A percentile compares a stretch with the other conserved stretches of the same genome.
phyloP scores from a whole-genome alignment of 2,329 filamentous ascomycete species.

The Emergomyces africanus region DNA sequence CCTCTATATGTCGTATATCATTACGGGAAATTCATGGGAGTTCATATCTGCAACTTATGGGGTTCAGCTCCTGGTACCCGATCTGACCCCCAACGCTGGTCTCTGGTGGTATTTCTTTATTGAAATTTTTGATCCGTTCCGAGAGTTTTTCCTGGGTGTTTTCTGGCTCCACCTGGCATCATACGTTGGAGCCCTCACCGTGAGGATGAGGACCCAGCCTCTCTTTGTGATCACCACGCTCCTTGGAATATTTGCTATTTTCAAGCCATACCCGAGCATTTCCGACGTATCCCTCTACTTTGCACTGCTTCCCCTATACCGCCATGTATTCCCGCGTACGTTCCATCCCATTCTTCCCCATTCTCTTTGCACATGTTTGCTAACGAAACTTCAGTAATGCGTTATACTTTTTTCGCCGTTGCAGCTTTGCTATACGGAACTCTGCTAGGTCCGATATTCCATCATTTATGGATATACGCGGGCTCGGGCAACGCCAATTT shows the following conservation, averaged over 20 bases:
- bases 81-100: slow-evolving; percentile 87
- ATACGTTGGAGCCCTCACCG: slow-evolving; percentile 75
- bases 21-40: slow-evolving; percentile 70
- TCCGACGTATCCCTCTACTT: slow-evolving; percentile 81
- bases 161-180: slow-evolving; percentile 93
- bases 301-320: slow-evolving; percentile 67
- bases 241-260: slow-evolving; percentile 81
- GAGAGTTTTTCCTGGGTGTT: slow-evolving; percentile 90
- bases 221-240: slow-evolving; percentile 75
- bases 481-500: slow-evolving; percentile 98
- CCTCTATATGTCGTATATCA: slow-evolving; percentile 56
- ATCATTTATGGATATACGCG: slow-evolving; percentile 96
- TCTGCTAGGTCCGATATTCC: slow-evolving; percentile 85
- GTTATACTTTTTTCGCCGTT: slow-evolving; percentile 79
- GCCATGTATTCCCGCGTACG: slow-evolving; percentile 77
- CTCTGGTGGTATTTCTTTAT: slow-evolving; percentile 99
- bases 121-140: slow-evolving; percentile 98
- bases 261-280: slow-evolving; percentile 93
- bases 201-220: slow-evolving; percentile 74
- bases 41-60: slow-evolving; percentile 86
- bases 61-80: slow-evolving; percentile 78
- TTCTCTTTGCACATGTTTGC: slow-evolving; percentile 6
- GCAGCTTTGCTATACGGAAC: slow-evolving; percentile 76
- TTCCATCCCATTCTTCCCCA: slow-evolving; percentile 8
- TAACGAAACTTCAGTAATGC: slow-evolving; percentile 52